These are phyloP conservation scores for Sporothrix curviconia DNA, from an alignment of 2,329 filamentous ascomycete species.

Conservation along the genomic window DNA sequence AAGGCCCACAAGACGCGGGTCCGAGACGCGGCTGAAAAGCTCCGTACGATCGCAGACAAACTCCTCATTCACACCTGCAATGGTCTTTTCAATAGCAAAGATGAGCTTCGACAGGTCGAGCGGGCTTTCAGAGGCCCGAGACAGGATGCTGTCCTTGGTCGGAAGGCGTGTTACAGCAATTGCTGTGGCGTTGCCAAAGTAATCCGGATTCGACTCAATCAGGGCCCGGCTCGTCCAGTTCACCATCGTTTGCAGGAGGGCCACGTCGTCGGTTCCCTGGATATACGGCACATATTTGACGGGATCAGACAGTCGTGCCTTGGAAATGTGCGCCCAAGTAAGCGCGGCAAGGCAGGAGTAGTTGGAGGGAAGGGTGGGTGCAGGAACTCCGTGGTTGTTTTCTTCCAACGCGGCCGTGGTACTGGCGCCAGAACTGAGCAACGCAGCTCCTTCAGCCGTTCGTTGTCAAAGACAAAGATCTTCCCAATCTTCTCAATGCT, in stretches of 20 bases:
- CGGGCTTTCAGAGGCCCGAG: conserved; percentile 14
- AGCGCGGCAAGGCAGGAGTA: conserved; percentile 36
- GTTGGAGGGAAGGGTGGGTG: conserved; percentile 26
- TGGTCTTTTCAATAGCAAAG: conserved; percentile 24
- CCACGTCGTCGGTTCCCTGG: conserved; percentile 9
- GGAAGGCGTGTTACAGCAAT: conserved; percentile 29
- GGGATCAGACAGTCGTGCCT: conserved; percentile 25
- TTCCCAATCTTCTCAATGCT: conserved; percentile 33
- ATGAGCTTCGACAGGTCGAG: conserved; percentile 27
- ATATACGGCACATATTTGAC: conserved; percentile 2
- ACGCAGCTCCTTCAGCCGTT: conserved; percentile 28
- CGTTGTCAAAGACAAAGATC: conserved; percentile 35
- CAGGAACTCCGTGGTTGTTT: too few relatives aligned
- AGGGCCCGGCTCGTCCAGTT: conserved; percentile 36
- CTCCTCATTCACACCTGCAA: conserved; percentile 34
- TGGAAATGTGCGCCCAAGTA: conserved; percentile 35
- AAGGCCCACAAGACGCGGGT: conserved; percentile 36
- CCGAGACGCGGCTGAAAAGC: conserved; percentile 31
- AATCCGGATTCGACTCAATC: conserved; percentile 25
- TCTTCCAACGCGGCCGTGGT: not conserved
- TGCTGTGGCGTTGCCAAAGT: conserved; percentile 38
- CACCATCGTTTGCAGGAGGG: conserved; percentile 34
- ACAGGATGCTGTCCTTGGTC: not conserved
- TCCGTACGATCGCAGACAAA: conserved; percentile 33
- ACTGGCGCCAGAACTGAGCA: conserved; percentile 19